These are phyloP conservation scores for Dioscorea dumetorum DNA, from an alignment of 106 monocot species.

Conservation along the genomic window DNA sequence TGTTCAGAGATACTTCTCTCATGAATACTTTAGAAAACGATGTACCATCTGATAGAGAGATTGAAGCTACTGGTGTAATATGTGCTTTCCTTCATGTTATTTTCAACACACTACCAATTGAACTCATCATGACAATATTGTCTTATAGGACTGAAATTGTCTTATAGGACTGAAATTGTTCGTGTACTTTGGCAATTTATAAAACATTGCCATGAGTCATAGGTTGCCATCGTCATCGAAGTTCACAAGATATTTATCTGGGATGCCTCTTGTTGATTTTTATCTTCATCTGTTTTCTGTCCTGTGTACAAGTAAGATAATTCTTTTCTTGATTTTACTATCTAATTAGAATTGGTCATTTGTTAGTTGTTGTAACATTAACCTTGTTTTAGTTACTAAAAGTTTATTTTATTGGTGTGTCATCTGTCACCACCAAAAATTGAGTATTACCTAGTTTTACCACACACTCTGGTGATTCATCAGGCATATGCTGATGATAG, in stretches of 20 bases:
- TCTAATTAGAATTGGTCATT: not conserved
- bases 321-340: no score
- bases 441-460: not conserved
- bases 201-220: slow-evolving; percentile 63
- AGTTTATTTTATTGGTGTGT: not conserved
- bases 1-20: slow-evolving; percentile 42
- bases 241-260: slow-evolving; percentile 31
- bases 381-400: not conserved
- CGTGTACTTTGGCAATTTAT: slow-evolving; percentile 81
- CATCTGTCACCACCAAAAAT: not conserved
- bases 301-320: slow-evolving; percentile 87
- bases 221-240: slow-evolving; percentile 52
- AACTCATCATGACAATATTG: slow-evolving; percentile 83
- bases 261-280: slow-evolving; percentile 74
- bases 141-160: no score
- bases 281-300: slow-evolving; percentile 84
- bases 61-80: slow-evolving; percentile 63
- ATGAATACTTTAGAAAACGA: slow-evolving; percentile 18
- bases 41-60: slow-evolving; percentile 28
- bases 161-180: slow-evolving; percentile 92
- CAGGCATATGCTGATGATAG: slow-evolving; percentile 94
- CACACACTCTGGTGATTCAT: not conserved
- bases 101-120: slow-evolving; percentile 70
- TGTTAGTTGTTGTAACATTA: no score
- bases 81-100: slow-evolving; percentile 83